Evolutionary conservation across 176 grass and related monocot genomes (phyloP).

Genomic region (Hordeum marinum): DNA sequence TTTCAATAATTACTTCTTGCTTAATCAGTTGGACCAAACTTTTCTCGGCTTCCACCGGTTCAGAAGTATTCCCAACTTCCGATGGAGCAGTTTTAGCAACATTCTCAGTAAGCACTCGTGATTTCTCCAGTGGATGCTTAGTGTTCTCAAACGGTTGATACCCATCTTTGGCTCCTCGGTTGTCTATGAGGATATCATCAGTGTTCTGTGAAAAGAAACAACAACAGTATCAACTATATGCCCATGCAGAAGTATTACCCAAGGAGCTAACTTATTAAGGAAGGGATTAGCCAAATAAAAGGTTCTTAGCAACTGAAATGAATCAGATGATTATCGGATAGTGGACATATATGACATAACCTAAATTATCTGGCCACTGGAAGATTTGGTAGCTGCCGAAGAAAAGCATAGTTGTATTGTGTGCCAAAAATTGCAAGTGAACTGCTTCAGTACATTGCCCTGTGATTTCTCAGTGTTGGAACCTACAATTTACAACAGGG

Average conservation of each 20-base stretch:
- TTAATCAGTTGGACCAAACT: background rate
- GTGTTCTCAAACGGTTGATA: constrained; percentile 28
- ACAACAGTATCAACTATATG: constrained; percentile 14
- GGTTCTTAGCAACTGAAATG: background rate
- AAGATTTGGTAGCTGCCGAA: background rate
- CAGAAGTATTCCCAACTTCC: background rate
- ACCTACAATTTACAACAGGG: background rate
- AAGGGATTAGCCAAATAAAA: background rate
- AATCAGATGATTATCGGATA: background rate
- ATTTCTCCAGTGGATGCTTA: background rate
- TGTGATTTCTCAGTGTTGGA: background rate
- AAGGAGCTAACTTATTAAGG: constrained; percentile 1
- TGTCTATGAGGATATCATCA: constrained; percentile 57
- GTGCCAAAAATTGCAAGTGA: constrained; percentile 1
- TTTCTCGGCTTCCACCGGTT: background rate
- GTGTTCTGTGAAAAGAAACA: constrained; percentile 21
- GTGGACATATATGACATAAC: background rate
- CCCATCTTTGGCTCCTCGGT: constrained; percentile 27
- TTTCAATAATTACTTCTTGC: constrained; percentile 26
- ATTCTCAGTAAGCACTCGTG: background rate
- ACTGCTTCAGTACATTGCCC: background rate
- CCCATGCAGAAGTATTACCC: background rate
- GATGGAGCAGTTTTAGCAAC: constrained; percentile 1
- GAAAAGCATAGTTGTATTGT: constrained; percentile 2
- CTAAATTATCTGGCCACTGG: background rate